Base-by-base conservation (phyloP, 495 filamentous ascomycete genomes). In the Aspergillus carlsbadensis region DNA sequence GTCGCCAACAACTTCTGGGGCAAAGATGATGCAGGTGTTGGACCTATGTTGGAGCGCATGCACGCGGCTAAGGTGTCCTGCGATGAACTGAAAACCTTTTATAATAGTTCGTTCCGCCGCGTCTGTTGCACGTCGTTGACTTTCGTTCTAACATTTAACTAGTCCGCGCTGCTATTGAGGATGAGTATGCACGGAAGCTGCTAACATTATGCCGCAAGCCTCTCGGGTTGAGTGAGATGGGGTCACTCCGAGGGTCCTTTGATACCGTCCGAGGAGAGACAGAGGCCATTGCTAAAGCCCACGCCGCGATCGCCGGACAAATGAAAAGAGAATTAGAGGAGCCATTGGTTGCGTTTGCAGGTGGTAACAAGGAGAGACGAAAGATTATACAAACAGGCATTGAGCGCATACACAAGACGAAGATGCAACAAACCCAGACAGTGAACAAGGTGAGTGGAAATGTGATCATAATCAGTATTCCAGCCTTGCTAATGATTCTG, bases 1-100 rank as follows among this genome's bases (percentile, higher is more conserved):
- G 91, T 98, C 73, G 92, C 95, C 65, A 98, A 98, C 76, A 98
- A 99, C 70, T 99, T 99, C 74, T 99, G 95, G 95, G 95, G 95
- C 57, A 97, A 93, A 79, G 92, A 99, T 70, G 95, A 99, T 78
- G 95, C 95, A 37, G 95, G 95, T 61, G 89, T 98, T 61, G 79
- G 80, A 41, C 95, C 95, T 52, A 84, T 99, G 72, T 82, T 99
- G 39, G 91, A 95, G 68, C 92, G 95, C 66, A 96, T 99, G 90
- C 90, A 93, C 69, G 87, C 86, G 78, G 88, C 95, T 31, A 99
- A 99, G 78, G 81, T 87, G 57, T 97, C 95, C 10, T 94, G 88
- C 70, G 95, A 99, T 66, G 95, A 99, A 71, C 72, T 99, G 48
- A 92, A 91, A 65, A 75, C 82, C 10, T 99, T 98, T 76, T 99